Evolutionary conservation across 805 yeast genomes (phyloP).

Genomic region (Candida xiaguanensis): DNA sequence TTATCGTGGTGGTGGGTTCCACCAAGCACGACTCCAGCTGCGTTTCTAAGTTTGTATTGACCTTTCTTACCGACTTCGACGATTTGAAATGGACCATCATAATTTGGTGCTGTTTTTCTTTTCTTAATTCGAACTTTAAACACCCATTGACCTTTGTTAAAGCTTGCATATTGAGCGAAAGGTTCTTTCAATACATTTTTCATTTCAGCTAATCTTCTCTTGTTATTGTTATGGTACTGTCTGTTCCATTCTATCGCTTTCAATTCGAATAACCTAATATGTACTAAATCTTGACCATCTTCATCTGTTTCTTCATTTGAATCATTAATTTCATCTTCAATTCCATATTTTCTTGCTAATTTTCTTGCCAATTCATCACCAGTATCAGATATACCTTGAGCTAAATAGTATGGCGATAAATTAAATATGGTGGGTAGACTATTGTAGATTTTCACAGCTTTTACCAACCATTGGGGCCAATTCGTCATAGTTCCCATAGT

Average conservation of each 20-base stretch:
- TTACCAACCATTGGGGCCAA: background rate
- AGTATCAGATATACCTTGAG: background rate
- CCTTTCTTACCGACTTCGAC: background rate
- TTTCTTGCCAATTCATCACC: background rate
- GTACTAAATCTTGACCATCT: background rate
- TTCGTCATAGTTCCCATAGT: background rate
- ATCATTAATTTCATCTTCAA: too few species aligned
- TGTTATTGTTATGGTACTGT: background rate
- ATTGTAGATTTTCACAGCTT: background rate
- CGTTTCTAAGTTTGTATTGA: background rate
- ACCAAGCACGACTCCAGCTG: background rate
- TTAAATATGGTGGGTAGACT: background rate
- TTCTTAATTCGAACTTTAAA: background rate
- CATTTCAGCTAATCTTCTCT: background rate
- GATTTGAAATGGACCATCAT: slow-evolving; percentile 1
- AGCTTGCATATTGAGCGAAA: background rate
- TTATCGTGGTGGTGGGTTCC: background rate
- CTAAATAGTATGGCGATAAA: background rate
- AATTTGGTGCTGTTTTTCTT: background rate
- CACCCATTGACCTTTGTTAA: background rate
- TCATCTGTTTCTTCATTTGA: too few species aligned
- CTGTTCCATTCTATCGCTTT: background rate
- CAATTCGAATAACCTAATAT: background rate
- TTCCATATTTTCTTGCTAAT: too few species aligned
- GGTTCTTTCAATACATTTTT: background rate